A percentile compares a stretch with the other conserved stretches of the same genome.
phyloP scores from a whole-genome alignment of 768 basidiomycete genomes.

The Russula vinacea region DNA sequence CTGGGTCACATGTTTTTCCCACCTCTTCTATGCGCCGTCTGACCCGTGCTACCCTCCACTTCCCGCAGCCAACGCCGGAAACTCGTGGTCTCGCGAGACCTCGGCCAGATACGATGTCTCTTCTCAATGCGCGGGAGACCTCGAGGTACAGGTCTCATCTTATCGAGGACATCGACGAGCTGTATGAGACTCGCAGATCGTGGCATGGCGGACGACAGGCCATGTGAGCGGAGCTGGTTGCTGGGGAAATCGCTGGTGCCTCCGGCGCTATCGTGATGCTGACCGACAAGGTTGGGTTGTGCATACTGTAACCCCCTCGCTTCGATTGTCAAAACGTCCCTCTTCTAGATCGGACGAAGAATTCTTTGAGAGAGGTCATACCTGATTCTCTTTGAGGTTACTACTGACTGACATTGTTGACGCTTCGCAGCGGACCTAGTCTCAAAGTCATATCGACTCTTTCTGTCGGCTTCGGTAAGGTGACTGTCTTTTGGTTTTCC shows the following conservation, averaged over 20 bases:
- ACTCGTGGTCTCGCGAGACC: constrained; percentile 57
- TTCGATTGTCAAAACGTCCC: neutral
- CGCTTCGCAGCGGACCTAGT: constrained; percentile 54
- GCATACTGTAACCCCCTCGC: constrained; percentile 12
- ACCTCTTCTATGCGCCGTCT: constrained; percentile 1
- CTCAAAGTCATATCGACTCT: constrained; percentile 88
- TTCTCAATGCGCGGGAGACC: constrained; percentile 48
- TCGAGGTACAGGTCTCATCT: constrained; percentile 45
- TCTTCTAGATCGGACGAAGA: constrained; percentile 65
- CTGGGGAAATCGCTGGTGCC: constrained; percentile 68
- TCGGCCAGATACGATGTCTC: constrained; percentile 61
- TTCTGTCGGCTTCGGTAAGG: constrained; percentile 82
- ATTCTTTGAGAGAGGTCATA: constrained; percentile 55
- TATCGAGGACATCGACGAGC: neutral
- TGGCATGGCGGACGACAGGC: constrained; percentile 52
- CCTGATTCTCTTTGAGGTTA: neutral
- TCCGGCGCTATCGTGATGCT: constrained; percentile 58
- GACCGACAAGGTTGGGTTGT: constrained; percentile 57
- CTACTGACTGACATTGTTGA: neutral
- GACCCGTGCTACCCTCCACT: constrained; percentile 1
- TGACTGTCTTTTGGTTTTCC: neutral
- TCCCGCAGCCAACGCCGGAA: constrained; percentile 33
- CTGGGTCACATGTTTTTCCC: constrained; percentile 5
- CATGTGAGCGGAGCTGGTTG: constrained; percentile 66
- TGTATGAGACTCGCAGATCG: constrained; percentile 38